Percentiles rank a stretch among this genome's conserved stretches.
These are phyloP conservation scores for Seiridium unicorne DNA, from an alignment of 2,329 filamentous ascomycete genomes.

Conservation along the genomic window DNA sequence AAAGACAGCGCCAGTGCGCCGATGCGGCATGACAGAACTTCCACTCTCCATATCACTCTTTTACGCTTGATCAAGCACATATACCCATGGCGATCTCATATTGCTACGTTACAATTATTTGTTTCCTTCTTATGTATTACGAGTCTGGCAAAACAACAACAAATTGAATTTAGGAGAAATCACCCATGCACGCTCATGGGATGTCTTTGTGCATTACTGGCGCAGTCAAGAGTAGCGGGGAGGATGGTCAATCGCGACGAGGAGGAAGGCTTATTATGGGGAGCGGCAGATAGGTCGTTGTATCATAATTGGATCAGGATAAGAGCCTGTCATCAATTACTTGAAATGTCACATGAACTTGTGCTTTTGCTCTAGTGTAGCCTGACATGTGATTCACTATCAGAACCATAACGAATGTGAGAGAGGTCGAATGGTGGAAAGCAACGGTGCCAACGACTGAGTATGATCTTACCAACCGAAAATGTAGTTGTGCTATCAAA, in stretches of 20 bases:
- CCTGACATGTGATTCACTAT: background rate
- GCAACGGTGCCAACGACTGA: too few species aligned
- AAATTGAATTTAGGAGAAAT: background rate
- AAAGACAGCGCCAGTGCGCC: background rate
- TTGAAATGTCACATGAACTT: background rate
- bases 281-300: background rate
- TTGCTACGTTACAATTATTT: background rate
- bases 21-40: background rate
- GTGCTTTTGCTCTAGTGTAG: background rate
- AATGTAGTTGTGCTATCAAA: slow-evolving; percentile 1
- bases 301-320: background rate
- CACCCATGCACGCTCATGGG: too few species aligned
- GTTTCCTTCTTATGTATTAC: background rate
- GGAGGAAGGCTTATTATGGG: background rate
- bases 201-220: too few species aligned
- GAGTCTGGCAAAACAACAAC: background rate
- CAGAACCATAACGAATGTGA: background rate
- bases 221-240: too few species aligned
- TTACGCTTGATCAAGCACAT: slow-evolving; percentile 2
- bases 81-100: background rate
- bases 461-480: too few species aligned
- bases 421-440: too few species aligned
- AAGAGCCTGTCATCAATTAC: too few species aligned
- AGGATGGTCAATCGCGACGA: too few species aligned
- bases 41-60: background rate